These are phyloP conservation scores for Suillus discolor DNA, from an alignment of 768 basidiomycete species.

Conservation along the genomic window DNA sequence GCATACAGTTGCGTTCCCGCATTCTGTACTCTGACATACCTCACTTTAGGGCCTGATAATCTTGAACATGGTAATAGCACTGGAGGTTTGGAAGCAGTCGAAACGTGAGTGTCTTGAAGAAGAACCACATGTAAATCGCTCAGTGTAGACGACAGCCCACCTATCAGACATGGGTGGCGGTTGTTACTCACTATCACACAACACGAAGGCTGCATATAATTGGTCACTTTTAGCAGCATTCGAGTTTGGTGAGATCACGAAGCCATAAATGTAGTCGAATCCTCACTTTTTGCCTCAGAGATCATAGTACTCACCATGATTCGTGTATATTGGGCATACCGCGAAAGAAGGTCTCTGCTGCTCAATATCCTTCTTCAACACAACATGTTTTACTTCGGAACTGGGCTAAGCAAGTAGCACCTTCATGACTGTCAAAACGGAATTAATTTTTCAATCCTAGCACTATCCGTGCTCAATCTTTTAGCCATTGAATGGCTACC, in stretches of 20 bases:
- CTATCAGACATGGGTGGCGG: background rate
- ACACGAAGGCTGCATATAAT: background rate
- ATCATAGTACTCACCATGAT: constrained; percentile 4
- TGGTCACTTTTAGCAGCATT: constrained; percentile 1
- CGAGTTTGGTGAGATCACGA: background rate
- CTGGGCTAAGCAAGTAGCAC: background rate
- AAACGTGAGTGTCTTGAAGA: background rate
- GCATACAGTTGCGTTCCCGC: background rate
- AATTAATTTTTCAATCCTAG: background rate
- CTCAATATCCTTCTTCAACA: background rate
- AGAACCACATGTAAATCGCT: background rate
- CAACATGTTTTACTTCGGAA: background rate
- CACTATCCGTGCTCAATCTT: background rate
- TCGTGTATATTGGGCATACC: background rate
- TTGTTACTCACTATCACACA: background rate
- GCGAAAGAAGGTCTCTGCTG: background rate
- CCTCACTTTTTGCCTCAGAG: background rate
- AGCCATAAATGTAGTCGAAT: background rate
- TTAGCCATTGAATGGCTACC: background rate
- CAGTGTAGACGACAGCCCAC: background rate
- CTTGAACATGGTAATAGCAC: background rate
- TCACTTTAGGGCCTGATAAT: background rate
- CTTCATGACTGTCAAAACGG: background rate
- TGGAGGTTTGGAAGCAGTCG: background rate
- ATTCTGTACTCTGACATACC: background rate